Conservation (phyloP, 1,284 basidiomycete genomes). For the Austropuccinia psidii region DNA sequence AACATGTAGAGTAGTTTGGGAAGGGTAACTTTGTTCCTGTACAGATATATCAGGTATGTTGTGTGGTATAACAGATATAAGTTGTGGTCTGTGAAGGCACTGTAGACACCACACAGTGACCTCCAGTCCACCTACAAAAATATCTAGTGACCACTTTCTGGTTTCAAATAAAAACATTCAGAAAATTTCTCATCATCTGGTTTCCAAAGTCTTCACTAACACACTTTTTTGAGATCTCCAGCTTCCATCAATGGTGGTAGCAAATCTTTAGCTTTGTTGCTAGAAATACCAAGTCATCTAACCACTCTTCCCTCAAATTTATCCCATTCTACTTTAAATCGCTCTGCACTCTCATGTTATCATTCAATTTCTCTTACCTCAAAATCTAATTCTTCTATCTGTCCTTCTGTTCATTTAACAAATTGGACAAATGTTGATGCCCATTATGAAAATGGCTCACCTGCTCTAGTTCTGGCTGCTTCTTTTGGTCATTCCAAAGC, state of each 20-base stretch:
- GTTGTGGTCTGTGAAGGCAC: no score
- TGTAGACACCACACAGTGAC: no score
- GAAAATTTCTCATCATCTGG: no score
- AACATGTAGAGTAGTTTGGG: no score
- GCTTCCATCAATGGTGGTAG: slow-evolving; percentile 25
- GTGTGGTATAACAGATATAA: no score
- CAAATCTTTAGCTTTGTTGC: slow-evolving; percentile 29
- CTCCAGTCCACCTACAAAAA: no score
- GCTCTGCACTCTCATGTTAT: neutral
- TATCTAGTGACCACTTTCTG: no score
- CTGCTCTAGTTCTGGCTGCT: slow-evolving; percentile 34
- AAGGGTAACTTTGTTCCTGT: no score
- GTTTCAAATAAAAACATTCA: no score
- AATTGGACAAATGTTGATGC: slow-evolving; percentile 22
- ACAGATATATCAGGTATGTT: no score
- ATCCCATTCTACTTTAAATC: neutral
- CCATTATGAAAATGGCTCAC: slow-evolving; percentile 23
- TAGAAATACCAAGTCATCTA: neutral
- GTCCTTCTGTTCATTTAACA: neutral
- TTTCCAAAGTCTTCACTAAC: slow-evolving; percentile 4
- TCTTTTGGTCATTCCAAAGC: slow-evolving; percentile 34
- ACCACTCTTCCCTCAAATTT: neutral
- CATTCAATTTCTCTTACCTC: neutral
- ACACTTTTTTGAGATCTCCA: slow-evolving; percentile 11
- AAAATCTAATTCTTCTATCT: neutral